These are phyloP conservation scores for Nothopassalora personata DNA, from an alignment of 2,329 filamentous ascomycete genomes.

Conservation along the genomic window DNA sequence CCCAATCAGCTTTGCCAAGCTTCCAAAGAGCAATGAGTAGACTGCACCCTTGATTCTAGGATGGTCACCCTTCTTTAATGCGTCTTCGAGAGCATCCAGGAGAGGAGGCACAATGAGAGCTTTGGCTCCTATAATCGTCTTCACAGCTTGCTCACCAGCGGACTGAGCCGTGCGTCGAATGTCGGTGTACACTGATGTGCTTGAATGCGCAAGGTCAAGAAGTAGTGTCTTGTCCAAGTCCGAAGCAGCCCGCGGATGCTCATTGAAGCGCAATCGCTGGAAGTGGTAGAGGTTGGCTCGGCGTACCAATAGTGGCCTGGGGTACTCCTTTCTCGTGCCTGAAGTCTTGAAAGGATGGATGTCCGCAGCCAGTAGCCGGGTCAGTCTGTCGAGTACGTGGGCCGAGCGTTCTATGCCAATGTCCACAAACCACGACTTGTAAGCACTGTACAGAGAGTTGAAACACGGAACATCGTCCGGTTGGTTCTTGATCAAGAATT, in stretches of 20 bases:
- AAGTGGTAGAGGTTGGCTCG: constrained; percentile 92
- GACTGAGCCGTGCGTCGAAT: constrained; percentile 91
- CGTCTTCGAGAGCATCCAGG: constrained; percentile 69
- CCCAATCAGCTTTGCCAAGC: constrained; percentile 77
- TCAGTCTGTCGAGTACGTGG: constrained; percentile 82
- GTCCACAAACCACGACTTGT: constrained; percentile 94
- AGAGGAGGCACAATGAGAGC: constrained; percentile 87
- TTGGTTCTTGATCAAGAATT: constrained; percentile 74
- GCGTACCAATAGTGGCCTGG: constrained; percentile 83
- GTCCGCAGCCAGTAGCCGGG: constrained; percentile 78
- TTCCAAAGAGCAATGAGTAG: constrained; percentile 85
- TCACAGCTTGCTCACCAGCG: constrained; percentile 87
- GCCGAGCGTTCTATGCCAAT: constrained; percentile 94
- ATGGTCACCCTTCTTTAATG: constrained; percentile 73
- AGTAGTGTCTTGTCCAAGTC: constrained; percentile 82
- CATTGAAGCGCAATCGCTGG: constrained; percentile 89
- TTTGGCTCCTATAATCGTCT: constrained; percentile 80
- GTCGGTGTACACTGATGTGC: constrained; percentile 87
- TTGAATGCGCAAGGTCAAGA: constrained; percentile 82
- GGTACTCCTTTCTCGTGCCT: constrained; percentile 86
- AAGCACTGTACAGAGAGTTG: constrained; percentile 84
- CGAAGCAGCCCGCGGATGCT: constrained; percentile 78
- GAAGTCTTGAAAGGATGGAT: constrained; percentile 91
- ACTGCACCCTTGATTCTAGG: constrained; percentile 91
- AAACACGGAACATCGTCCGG: constrained; percentile 97